Evolutionary conservation across 2,329 filamentous ascomycete genomes (phyloP), one percentile per base, ranked within the genome.

Genomic region (Diaporthe velutina): DNA sequence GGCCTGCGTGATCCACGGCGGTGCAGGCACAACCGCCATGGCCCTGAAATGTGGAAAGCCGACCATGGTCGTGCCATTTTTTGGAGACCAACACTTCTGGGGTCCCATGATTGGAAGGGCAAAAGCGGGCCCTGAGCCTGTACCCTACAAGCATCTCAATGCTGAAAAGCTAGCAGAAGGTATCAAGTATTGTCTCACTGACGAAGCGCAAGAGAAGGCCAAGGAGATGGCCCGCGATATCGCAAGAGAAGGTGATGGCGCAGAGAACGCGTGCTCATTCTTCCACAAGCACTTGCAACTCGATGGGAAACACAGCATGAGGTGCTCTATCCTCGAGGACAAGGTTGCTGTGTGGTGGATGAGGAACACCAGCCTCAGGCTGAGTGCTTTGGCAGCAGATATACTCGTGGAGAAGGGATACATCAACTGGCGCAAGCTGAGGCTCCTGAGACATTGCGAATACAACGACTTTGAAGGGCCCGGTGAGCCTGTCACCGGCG

Each of bases 21-120:
- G 93, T 17, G 94, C 94, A 0, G 93, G 93, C 2, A 95, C 93
- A 0, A 94, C 93, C 0, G 93, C 93, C 1, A 93, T 93, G 61
- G 93, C 93, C 1, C 85, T 95, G 42, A 94, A 93, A 80, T 93
- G 89, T 76, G 93, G 89, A 4, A 90, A 89, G 78, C 93, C 93
- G 0, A 94, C 92, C 7, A 93, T 95, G 90, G 89, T 95, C 35
- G 92, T 95, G 2, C 93, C 93, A 0, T 95, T 95, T 83, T 95
- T 95, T 77, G 93, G 93, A 3, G 93, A 95, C 79, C 93, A 95
- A 81, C 89, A 92, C 66, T 95, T 95, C 80, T 95, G 94, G 93
- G 93, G 93, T 2, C 86, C 87, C 25, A 94, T 94, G 90, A 87
- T 95, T 1, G 87, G 87, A 6, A 89, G 87, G 45, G 87, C 91